phyloP scores from a whole-genome alignment of 768 basidiomycete genomes.

The Boletus edulis region DNA sequence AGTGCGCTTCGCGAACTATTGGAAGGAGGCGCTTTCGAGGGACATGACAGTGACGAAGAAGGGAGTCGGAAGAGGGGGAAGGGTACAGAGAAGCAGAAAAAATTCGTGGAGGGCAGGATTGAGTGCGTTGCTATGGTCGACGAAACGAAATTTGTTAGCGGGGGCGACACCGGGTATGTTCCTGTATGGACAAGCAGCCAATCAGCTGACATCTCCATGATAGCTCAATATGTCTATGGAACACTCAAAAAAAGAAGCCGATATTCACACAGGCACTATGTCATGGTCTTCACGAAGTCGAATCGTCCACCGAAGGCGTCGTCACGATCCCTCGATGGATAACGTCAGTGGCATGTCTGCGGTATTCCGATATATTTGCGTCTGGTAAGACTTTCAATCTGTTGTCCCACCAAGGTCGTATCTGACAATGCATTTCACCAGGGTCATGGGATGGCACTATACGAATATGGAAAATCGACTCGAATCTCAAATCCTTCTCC shows the following conservation, averaged over 20 bases:
- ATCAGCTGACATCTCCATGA: neutral
- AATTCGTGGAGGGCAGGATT: conserved; percentile 85
- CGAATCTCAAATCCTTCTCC: conserved; percentile 74
- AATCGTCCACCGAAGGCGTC: conserved; percentile 70
- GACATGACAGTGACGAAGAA: conserved; percentile 49
- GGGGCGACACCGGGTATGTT: conserved; percentile 92
- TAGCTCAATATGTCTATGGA: conserved; percentile 89
- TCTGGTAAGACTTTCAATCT: conserved; percentile 55
- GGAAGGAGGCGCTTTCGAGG: conserved; percentile 71
- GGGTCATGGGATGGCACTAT: conserved; percentile 94
- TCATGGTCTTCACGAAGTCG: conserved; percentile 77
- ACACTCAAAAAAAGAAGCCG: conserved; percentile 91
- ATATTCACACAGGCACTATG: conserved; percentile 82
- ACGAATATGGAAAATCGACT: conserved; percentile 88
- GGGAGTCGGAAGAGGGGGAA: conserved; percentile 35
- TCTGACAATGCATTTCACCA: conserved; percentile 29
- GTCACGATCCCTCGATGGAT: conserved; percentile 88
- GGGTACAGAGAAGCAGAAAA: conserved; percentile 22
- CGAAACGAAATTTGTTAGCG: conserved; percentile 87
- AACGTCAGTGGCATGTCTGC: conserved; percentile 75
- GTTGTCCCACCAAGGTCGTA: neutral
- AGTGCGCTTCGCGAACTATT: conserved; percentile 77
- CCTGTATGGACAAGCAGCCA: neutral
- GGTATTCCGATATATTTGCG: conserved; percentile 88
- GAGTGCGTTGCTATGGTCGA: conserved; percentile 95